These are phyloP conservation scores for Cryptomeria japonica DNA, from an alignment of 75 land plant genomes.

Conservation along the genomic window DNA sequence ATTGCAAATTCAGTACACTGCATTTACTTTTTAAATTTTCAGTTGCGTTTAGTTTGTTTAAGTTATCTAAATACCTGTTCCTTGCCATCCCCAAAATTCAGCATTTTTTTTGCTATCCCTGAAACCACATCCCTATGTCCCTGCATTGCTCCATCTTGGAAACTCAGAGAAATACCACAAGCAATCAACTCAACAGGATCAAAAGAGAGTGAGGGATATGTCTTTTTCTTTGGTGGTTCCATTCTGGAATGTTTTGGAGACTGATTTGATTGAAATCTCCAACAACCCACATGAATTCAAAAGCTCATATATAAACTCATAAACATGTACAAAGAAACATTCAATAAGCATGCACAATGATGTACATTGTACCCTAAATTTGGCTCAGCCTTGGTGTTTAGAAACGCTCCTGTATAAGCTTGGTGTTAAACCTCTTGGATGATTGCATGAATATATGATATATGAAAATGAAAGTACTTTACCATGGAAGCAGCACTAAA, in stretches of 20 bases:
- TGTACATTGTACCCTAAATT: neutral
- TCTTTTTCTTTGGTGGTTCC: neutral
- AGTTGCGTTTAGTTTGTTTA: too few species aligned
- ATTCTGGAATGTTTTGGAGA: neutral
- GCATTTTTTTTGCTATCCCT: too few species aligned
- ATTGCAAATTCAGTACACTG: too few species aligned
- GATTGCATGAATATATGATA: too few species aligned
- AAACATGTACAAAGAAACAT: neutral
- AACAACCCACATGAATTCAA: neutral
- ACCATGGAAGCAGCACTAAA: too few species aligned
- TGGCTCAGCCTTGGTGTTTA: neutral
- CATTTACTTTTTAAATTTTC: too few species aligned
- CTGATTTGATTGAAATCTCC: neutral
- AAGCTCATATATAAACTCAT: neutral
- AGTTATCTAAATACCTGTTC: too few species aligned
- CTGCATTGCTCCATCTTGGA: too few species aligned
- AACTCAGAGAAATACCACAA: neutral
- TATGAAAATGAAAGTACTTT: neutral
- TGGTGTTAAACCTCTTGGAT: neutral
- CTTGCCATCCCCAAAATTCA: too few species aligned
- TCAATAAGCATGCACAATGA: neutral
- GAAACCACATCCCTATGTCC: too few species aligned
- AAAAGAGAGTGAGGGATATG: neutral
- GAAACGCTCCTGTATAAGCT: neutral
- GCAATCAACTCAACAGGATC: neutral